A percentile compares a stretch with the other conserved stretches of the same genome.
phyloP scores from a whole-genome alignment of 257 asterid species.

The Plantago elongata region DNA sequence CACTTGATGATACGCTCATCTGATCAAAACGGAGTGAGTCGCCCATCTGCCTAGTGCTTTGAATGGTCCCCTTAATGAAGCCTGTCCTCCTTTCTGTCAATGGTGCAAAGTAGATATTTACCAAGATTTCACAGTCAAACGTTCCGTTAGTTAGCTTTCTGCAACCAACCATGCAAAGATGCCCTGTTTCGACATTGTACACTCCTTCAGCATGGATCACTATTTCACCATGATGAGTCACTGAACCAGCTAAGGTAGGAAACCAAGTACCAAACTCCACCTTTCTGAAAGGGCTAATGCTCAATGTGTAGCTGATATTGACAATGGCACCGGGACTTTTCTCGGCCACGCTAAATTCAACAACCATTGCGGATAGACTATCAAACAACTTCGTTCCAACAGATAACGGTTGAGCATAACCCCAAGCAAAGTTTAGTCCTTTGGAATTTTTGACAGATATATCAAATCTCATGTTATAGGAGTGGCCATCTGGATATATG shows the following conservation, averaged over 20 bases:
- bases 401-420: conserved; percentile 35
- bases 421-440: conserved; percentile 35
- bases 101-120: conserved; percentile 36
- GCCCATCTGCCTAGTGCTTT: conserved; percentile 34
- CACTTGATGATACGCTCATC: conserved; percentile 28
- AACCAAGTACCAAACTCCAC: neutral
- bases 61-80: conserved; percentile 34
- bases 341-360: neutral
- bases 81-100: conserved; percentile 18
- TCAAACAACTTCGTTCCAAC: conserved; percentile 33
- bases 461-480: conserved; percentile 49
- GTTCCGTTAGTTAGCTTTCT: conserved; percentile 24
- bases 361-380: too few relatives aligned
- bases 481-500: conserved; percentile 39
- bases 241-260: conserved; percentile 17
- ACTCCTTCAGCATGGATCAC: conserved; percentile 57
- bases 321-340: conserved; percentile 1
- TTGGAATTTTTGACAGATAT: conserved; percentile 25
- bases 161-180: conserved; percentile 75
- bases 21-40: conserved; percentile 46
- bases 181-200: conserved; percentile 43
- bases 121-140: conserved; percentile 50
- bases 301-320: conserved; percentile 50
- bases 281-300: conserved; percentile 4
- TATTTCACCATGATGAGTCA: neutral